Conservation (phyloP, 1,284 basidiomycete genomes). For the Flammula alnicola region DNA sequence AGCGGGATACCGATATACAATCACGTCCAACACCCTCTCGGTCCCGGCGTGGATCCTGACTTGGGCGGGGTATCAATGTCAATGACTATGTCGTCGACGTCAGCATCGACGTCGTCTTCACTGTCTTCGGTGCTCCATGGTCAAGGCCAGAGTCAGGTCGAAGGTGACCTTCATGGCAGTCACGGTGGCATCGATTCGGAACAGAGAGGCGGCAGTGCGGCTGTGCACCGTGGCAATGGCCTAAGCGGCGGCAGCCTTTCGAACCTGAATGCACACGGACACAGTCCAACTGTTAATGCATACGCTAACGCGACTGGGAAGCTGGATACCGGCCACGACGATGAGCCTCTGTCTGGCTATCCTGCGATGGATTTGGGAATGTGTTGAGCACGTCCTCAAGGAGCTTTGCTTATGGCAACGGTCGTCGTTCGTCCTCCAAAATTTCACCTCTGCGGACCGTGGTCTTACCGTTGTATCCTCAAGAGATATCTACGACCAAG, state of each 20-base stretch:
- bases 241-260: not conserved
- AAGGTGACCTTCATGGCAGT: not conserved
- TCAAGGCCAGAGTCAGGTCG: too few species aligned
- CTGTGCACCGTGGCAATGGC: slow-evolving; percentile 11
- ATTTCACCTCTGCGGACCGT: too few species aligned
- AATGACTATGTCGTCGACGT: not conserved
- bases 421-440: too few species aligned
- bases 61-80: not conserved
- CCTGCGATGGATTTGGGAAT: not conserved
- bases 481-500: too few species aligned
- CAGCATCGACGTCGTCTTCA: slow-evolving; percentile 1
- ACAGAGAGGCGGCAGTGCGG: not conserved
- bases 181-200: not conserved
- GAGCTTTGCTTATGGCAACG: too few species aligned
- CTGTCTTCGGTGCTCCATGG: not conserved
- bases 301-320: not conserved
- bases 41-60: not conserved
- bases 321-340: not conserved
- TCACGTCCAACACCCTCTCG: not conserved
- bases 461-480: too few species aligned
- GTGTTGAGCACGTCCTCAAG: not conserved
- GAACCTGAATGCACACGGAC: not conserved
- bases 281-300: not conserved
- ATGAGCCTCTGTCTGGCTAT: not conserved
- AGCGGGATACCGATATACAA: not conserved